Conservation (phyloP, 768 basidiomycete species). For the Guyanaporus albipodus region DNA sequence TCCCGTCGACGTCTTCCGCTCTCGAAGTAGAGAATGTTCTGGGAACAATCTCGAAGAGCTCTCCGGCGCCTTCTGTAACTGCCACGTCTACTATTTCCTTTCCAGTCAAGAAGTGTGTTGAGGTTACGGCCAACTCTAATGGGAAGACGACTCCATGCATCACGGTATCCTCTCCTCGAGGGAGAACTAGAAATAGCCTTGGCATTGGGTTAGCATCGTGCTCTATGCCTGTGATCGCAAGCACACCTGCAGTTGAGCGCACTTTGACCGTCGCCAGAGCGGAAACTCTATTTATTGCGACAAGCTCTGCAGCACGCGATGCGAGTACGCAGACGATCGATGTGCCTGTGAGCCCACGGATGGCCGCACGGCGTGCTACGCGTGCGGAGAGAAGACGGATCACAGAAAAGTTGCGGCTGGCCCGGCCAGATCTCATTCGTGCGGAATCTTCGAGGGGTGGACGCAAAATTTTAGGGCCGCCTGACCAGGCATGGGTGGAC, state of each 20-base stretch:
- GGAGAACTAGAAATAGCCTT: neutral
- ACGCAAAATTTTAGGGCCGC: no score
- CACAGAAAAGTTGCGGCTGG: conserved; percentile 40
- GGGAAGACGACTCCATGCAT: conserved; percentile 5
- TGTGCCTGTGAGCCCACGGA: conserved; percentile 14
- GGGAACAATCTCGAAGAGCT: neutral
- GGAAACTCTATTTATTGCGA: neutral
- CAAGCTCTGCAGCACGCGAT: neutral
- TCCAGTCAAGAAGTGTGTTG: conserved; percentile 16
- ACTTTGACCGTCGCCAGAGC: neutral
- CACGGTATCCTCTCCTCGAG: neutral
- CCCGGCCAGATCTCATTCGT: conserved; percentile 42
- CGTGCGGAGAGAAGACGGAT: conserved; percentile 21
- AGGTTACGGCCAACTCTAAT: neutral
- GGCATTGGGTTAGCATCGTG: neutral
- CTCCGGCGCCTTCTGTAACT: neutral
- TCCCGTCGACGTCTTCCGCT: neutral
- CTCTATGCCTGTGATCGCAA: conserved; percentile 4
- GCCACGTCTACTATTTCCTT: conserved; percentile 17
- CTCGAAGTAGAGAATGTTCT: neutral
- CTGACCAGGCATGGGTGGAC: neutral
- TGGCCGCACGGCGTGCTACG: conserved; percentile 14
- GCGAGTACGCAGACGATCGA: neutral
- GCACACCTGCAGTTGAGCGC: neutral
- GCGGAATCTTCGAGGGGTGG: conserved; percentile 24